Conservation (phyloP, 148 eudicot genomes). For the Vaccinium macrocarpon region DNA sequence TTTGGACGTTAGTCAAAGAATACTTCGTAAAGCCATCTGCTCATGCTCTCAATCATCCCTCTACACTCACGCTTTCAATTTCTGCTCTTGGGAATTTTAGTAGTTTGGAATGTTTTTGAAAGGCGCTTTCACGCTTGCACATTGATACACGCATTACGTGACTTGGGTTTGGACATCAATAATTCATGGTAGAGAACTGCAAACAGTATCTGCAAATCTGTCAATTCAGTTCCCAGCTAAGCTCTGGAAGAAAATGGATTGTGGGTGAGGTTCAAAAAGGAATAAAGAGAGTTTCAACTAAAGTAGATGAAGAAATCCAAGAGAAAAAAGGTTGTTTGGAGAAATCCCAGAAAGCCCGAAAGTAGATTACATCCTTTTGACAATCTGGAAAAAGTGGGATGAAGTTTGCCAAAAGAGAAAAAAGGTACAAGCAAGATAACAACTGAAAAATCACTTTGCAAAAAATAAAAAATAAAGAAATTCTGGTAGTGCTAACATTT, state of each 20-base stretch:
- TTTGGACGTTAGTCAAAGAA: not conserved
- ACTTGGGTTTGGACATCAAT: slow-evolving; percentile 3
- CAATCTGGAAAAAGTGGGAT: slow-evolving; percentile 20
- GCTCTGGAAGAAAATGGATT: slow-evolving; percentile 10
- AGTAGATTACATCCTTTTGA: slow-evolving; percentile 21
- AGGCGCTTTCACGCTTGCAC: too few relatives aligned
- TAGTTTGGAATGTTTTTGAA: too few relatives aligned
- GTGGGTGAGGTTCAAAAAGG: not conserved
- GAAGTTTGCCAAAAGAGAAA: not conserved
- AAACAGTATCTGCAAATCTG: not conserved
- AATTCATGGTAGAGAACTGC: slow-evolving; percentile 22
- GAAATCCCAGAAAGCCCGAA: not conserved
- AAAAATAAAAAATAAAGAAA: too few relatives aligned
- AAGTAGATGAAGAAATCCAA: slow-evolving; percentile 14
- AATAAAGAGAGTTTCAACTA: slow-evolving; percentile 15
- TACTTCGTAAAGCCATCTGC: too few relatives aligned
- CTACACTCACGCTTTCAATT: too few relatives aligned
- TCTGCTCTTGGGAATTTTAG: too few relatives aligned
- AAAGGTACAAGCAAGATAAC: not conserved
- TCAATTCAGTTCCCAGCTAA: slow-evolving; percentile 8
- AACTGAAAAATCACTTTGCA: slow-evolving; percentile 14
- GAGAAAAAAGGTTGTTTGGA: slow-evolving; percentile 7
- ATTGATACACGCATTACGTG: too few relatives aligned
- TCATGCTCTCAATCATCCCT: too few relatives aligned
- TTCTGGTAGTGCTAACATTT: not conserved